Conservation (phyloP, 2,329 filamentous ascomycete genomes). For the Shiraia sp. region DNA sequence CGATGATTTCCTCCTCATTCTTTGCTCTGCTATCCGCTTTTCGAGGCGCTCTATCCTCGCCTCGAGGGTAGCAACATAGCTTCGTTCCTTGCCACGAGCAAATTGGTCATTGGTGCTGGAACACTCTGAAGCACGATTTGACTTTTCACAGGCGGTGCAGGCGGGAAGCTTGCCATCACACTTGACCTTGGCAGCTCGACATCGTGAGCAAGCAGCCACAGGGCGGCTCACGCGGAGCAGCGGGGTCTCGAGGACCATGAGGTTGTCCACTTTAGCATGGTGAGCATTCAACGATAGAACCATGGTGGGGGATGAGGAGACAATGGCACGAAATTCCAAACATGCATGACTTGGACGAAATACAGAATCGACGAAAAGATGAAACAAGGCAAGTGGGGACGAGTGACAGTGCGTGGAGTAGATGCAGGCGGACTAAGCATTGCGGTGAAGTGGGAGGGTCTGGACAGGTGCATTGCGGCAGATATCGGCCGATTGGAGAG, state of each 20-base stretch:
- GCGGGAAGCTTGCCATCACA: slow-evolving; percentile 96
- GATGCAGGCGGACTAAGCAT: too few relatives aligned
- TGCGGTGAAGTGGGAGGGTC: background rate
- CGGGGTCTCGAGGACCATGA: slow-evolving; percentile 59
- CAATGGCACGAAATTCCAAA: slow-evolving; percentile 3
- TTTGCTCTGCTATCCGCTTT: slow-evolving; percentile 67
- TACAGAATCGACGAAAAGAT: slow-evolving; percentile 1
- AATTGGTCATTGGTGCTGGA: slow-evolving; percentile 96
- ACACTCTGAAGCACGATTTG: slow-evolving; percentile 82
- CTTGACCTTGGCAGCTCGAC: slow-evolving; percentile 92
- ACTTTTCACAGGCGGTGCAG: slow-evolving; percentile 93
- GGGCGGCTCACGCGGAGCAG: slow-evolving; percentile 75
- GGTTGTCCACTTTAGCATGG: slow-evolving; percentile 14
- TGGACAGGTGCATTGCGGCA: too few relatives aligned
- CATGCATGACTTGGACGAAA: background rate
- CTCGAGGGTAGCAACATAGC: slow-evolving; percentile 95
- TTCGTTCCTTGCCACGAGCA: slow-evolving; percentile 90
- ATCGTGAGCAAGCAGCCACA: slow-evolving; percentile 78
- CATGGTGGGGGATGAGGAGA: background rate
- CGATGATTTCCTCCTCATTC: slow-evolving; percentile 72
- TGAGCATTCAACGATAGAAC: slow-evolving; percentile 5
- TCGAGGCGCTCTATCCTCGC: slow-evolving; percentile 87
- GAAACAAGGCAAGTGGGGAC: too few relatives aligned
- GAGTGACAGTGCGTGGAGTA: too few relatives aligned
- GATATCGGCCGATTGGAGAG: too few relatives aligned